A percentile compares a stretch with the other conserved stretches of the same genome.
Conservation (phyloP, 768 basidiomycete genomes). For the Agaricus blazei region DNA sequence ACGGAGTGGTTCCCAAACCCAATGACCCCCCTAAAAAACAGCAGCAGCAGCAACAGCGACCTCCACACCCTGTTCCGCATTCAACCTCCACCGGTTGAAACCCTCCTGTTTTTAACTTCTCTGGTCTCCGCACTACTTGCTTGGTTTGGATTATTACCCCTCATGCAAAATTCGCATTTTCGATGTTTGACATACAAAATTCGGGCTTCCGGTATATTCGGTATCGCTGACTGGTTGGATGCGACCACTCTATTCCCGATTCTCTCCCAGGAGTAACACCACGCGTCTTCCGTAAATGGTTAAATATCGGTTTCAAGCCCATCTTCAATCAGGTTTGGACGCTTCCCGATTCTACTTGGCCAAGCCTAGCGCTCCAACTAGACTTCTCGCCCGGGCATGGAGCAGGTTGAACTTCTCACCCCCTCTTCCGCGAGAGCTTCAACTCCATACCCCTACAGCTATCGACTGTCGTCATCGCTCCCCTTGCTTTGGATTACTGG, state of each 20-base stretch:
- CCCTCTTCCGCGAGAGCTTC: neutral
- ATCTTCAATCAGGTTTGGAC: slow-evolving; percentile 7
- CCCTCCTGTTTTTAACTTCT: neutral
- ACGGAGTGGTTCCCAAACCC: slow-evolving; percentile 63
- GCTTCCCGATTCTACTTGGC: neutral
- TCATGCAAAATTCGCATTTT: neutral
- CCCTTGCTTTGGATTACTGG: slow-evolving; percentile 1
- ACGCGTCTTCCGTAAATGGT: slow-evolving; percentile 6
- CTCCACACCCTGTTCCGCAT: slow-evolving; percentile 5
- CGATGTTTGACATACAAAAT: slow-evolving; percentile 4
- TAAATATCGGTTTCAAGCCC: neutral
- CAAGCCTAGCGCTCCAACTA: neutral
- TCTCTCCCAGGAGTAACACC: slow-evolving; percentile 4
- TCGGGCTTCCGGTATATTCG: neutral
- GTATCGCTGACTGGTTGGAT: neutral
- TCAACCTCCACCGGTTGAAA: slow-evolving; percentile 3
- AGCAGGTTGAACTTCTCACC: neutral
- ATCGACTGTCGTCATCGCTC: neutral
- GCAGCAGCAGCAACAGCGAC: neutral
- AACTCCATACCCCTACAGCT: neutral
- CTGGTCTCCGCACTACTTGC: neutral
- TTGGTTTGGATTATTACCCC: neutral
- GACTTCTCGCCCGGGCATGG: slow-evolving; percentile 6
- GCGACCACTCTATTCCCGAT: slow-evolving; percentile 9
- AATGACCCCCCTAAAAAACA: slow-evolving; percentile 10